Base-by-base conservation (phyloP, 2,329 filamentous ascomycete species). In the Ophiostoma angusticollis region DNA sequence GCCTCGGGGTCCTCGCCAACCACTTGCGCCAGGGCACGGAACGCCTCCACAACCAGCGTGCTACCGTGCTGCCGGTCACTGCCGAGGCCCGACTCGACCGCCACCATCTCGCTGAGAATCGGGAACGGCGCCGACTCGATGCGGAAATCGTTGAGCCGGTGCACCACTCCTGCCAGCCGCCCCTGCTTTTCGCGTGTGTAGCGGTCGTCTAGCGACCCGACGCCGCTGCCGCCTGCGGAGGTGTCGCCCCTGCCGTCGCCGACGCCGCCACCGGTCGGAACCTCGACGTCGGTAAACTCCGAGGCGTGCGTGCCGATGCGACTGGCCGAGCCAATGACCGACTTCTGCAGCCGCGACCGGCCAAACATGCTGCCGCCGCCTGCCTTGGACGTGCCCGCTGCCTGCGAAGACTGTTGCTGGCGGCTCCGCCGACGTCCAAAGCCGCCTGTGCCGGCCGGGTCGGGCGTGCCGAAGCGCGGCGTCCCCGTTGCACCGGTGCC, bases 141-240 rank as follows among this genome's bases (percentile, higher is more conserved):
- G 82, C 89, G 76, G 41, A 78, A 70, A 41, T 74, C 61, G 56
- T 95, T 96, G 50, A 96, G 71, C 33, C 70, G 68, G 53, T 80
- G 81, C 37, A 96, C 74, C 55, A 84, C 84, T 39, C 81, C 78
- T 6, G 84, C 78, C 52, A 93, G 82, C 51, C 78, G 79, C 41
- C 74, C 71, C 60, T 95, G 86, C 61, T 93, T 93, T 57, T 93
- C 83, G 34, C 87, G 76, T 47, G 81, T 62, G 51, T 84, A 78
- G 31, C 84, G 76, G 54, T 91, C 78, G 47, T 87, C 82, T 16
- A 74, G 67, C n/a, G 70, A 66, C 8, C 61, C 56, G 23, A 63
- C 58, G 17, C 67, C 64, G 31, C 68, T 62, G 24, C 68, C 55
- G 14, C 57, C 50, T 14, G 64, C 31, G 8, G 33, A 19, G n/a